Evolutionary conservation across 1,284 basidiomycete genomes (phyloP), one percentile per base, ranked within the genome.

Genomic region (Moesziomyces parantarcticus): DNA sequence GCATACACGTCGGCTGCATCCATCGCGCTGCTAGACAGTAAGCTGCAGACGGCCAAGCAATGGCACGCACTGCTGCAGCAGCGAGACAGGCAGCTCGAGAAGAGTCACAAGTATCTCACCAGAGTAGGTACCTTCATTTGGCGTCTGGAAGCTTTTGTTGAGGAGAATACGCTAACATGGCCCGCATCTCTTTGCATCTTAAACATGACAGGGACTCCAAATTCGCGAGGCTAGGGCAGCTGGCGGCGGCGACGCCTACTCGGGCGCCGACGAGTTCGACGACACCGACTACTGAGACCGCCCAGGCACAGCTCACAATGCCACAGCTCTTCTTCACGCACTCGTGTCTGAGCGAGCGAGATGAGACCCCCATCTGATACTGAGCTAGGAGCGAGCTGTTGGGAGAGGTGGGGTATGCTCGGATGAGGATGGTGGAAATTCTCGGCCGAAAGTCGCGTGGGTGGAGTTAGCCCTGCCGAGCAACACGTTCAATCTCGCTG

Each of bases 11-110:
- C 66, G 3, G 23, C 50, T 9, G 23, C 55, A 6, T 65, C 67
- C 23, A 49, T 72, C 39, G 8, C 47, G 1, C 40, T 61, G 55
- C 61, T 77, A 14, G 53, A 63, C 11, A 29, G 56, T 16, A 62
- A 65, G 59, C 76, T 76, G 32, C 49, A 48, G 23, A 58, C 56
- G 36, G 72, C 64, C 36, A 66, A 77, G 25, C 58, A 62, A 36
- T 77, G 70, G 61, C 63, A 76, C 25, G 42, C 40, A 3, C 44
- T 76, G 9, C 32, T 76, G 10, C 46, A 72, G 29, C 41, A 71
- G 49, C 49, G 70, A 13, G 71, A 77, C 13, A 54, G 64, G n/a
- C 41, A 71, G 36, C 9, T 77, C 14, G 62, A 50, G 20, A 55
- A 58, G 53, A 73, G 68, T 36, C 48, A 36, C 13, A 54, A 55